Conservation (phyloP, 1,284 basidiomycete species). For the Ceratobasidium sp. region DNA sequence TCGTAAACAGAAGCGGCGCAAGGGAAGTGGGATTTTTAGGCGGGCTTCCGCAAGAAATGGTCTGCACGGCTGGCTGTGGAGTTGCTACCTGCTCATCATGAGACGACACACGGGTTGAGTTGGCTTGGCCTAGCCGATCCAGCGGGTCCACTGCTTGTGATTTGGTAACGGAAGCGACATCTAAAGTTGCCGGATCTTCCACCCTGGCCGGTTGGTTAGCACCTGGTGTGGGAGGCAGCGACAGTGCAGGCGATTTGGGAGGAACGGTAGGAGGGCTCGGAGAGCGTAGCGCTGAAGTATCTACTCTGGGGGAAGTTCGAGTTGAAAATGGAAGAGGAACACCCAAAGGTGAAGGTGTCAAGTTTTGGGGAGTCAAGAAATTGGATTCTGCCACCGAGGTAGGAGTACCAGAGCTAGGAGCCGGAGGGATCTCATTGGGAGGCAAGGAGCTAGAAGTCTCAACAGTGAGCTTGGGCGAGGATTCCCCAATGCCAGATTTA, state of each 20-base stretch:
- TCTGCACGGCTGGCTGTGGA: background rate
- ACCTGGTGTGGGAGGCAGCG: background rate
- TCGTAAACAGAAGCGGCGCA: slow-evolving; percentile 28
- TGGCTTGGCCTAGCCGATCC: background rate
- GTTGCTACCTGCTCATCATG: background rate
- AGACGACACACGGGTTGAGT: background rate
- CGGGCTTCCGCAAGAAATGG: slow-evolving; percentile 14
- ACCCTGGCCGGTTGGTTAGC: background rate
- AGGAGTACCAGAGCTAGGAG: slow-evolving; percentile 9
- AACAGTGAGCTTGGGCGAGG: background rate
- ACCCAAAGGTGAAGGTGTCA: slow-evolving; percentile 17
- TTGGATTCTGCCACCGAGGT: slow-evolving; percentile 37
- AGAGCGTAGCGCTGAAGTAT: slow-evolving; percentile 1
- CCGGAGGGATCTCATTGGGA: background rate
- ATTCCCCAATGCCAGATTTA: background rate
- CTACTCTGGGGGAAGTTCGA: background rate
- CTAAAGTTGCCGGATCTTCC: background rate
- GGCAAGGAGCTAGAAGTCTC: background rate
- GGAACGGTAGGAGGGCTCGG: slow-evolving; percentile 11
- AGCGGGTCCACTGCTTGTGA: background rate
- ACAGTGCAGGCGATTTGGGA: slow-evolving; percentile 6
- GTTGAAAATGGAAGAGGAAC: slow-evolving; percentile 3
- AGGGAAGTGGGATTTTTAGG: background rate
- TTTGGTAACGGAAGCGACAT: background rate
- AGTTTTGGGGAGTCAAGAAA: slow-evolving; percentile 42